Base-by-base conservation (phyloP, 352 stramenopile species). In the Pythium aristosporum region DNA sequence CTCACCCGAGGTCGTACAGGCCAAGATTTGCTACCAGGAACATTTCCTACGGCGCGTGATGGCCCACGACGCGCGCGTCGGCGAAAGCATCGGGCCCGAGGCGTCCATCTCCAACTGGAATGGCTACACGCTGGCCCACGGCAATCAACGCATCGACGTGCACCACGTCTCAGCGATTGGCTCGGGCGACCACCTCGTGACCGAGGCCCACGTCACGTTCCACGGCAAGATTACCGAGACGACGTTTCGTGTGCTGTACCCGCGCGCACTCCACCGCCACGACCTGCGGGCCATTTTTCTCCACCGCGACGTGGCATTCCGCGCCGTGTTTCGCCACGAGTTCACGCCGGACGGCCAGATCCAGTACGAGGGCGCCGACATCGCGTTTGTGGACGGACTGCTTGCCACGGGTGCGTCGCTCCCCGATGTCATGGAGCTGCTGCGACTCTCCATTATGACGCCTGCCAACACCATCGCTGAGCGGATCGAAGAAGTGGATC, bases 1-100 rank as follows among this genome's bases (percentile, higher is more conserved):
- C 44, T 68, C 61, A 21, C 52, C 52, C 10, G 61, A 62, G 9
- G n/a, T 68, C 28, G 61, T 58, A 3, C 43, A 53, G 36, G 61
- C 61, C 32, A 68, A 68, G 46, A 62, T 68, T 53, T 63, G 46
- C 39, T 68, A 46, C 39, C 61, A 68, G 28, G 61, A 68, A 39
- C 61, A 68, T n/a, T 70, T 70, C 50, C 36, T 70, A 15, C 63
- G 63, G 15, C 63, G 53, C 11, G 46, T 64, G 34, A 70, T 69
- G 62, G 55, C 54, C 25, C 39, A 46, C 23, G 39, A 59, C 21
- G 54, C 48, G 2, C 37, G 43, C 21, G 57, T 69, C 20, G 62
- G 62, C 30, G 62, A 69, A 11, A 37, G 48, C 20, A 28, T 64
- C 20, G 62, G 62, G 0, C 62, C 62, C 7, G 62, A 69, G 36